Conservation (phyloP, 805 yeast species). For the Nakazawaea wickerhamii region DNA sequence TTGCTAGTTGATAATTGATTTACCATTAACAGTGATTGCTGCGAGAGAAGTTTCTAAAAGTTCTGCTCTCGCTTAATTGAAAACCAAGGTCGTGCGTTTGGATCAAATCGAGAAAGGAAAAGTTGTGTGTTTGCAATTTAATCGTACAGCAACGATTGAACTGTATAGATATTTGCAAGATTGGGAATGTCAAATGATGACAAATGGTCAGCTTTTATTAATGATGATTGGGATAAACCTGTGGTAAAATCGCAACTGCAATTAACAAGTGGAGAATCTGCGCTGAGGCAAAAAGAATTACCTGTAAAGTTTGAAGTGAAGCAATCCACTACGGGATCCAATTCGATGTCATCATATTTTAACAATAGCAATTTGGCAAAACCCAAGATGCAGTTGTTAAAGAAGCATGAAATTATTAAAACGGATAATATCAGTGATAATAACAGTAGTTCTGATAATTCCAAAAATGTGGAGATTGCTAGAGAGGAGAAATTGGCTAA, state of each 20-base stretch:
- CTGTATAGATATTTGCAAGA: not conserved
- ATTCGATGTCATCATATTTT: constrained; percentile 2
- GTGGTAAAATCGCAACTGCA: not conserved
- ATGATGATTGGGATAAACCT: constrained; percentile 8
- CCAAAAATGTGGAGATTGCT: not conserved
- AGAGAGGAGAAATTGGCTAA: not conserved
- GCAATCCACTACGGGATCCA: not conserved
- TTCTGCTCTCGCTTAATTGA: no score
- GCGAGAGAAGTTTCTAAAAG: no score
- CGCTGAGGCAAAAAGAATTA: no score
- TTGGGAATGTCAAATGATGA: not conserved
- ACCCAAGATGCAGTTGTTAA: not conserved
- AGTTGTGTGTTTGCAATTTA: not conserved
- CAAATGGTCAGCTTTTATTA: constrained; percentile 2
- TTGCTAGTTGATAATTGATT: not conserved
- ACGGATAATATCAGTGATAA: not conserved
- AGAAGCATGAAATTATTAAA: not conserved
- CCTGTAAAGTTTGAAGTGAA: not conserved
- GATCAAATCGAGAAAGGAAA: no score
- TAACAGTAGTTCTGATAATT: not conserved
- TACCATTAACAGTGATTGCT: no score
- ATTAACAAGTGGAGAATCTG: not conserved
- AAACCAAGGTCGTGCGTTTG: no score
- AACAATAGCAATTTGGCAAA: not conserved
- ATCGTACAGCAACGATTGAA: not conserved